Base-by-base conservation (phyloP, 306 rosid genomes). In the barrel medic (Medicago truncatula) region DNA sequence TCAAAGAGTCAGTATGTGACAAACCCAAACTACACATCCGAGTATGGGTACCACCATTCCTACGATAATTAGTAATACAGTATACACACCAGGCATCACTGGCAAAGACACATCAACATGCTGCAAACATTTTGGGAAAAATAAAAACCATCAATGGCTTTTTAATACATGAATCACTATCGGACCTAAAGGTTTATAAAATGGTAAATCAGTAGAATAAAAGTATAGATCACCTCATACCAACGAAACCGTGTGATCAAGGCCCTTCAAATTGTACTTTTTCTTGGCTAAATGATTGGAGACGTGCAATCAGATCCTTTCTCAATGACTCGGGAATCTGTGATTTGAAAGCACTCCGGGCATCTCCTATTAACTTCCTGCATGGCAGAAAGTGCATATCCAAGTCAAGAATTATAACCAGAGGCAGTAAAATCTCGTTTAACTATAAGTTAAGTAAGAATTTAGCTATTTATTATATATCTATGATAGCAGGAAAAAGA, bases 361-460 rank as follows among this genome's bases (percentile, higher is more conserved):
- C 88, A 12, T 89, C 94, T 16, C 44, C 53, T 69, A 87, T 85
- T 83, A 96, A 28, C 80, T 86, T 84, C 92, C 99, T 96, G 96
- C 88, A 78, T 67, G 58, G 41, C 62, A 69, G 23, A 62, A 11
- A 66, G 34, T 21, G n/a, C 81, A 82, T 14, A 50, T 58, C 76
- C 76, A 77, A 58, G 40, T 67, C 57, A 50, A 21, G 75, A 47
- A 53, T 25, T 69, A 53, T 17, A 71, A 52, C 70, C 64, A 61
- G 18, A 4, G n/a, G 8, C 47, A 75, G 74, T 31, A 53, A 78
- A 79, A 78, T 70, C 56, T 34, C 44, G 52, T 65, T 44, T n/a
- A 3, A 28, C 31, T 28, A 28, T 28, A 28, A 28, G 31, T 28
- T 4, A 34, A 34, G 1, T 34, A 34, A 34, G 38, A 34, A 34